phyloP scores from a whole-genome alignment of 169 alveolate species.

The Eimeria zaria region DNA sequence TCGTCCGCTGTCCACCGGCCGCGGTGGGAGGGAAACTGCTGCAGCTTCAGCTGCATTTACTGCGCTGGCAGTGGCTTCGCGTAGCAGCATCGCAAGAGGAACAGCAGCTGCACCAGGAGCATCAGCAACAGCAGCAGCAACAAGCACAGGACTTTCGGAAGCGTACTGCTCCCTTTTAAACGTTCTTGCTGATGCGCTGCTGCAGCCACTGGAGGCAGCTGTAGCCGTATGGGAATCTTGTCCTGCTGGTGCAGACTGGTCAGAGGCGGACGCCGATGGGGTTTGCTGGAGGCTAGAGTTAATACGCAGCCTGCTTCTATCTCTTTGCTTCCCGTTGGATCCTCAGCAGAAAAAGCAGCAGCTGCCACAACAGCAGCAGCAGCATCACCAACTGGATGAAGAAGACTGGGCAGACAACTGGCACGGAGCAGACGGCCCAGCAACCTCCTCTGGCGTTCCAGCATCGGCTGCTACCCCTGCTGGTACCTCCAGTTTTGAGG shows the following conservation, averaged over 20 bases:
- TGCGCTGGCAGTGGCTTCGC: constrained; percentile 30
- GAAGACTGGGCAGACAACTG: constrained; percentile 40
- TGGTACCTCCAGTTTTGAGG: not conserved
- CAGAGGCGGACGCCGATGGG: not conserved
- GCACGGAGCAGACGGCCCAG: constrained; percentile 33
- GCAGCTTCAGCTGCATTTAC: constrained; percentile 49
- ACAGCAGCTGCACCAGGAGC: not conserved
- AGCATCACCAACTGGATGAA: not conserved
- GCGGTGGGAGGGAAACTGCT: not conserved
- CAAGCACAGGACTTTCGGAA: not conserved
- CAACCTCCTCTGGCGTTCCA: not conserved
- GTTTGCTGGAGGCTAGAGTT: constrained; percentile 40
- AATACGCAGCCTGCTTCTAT: constrained; percentile 2
- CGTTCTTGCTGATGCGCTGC: constrained; percentile 6
- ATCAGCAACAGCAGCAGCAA: constrained; percentile 4
- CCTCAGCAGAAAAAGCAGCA: constrained; percentile 18
- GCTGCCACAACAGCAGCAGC: constrained; percentile 25
- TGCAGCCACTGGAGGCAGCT: constrained; percentile 58
- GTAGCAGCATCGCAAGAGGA: not conserved
- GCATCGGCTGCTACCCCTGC: constrained; percentile 10
- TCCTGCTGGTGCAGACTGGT: constrained; percentile 19
- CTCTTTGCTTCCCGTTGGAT: not conserved
- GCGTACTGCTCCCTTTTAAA: not conserved
- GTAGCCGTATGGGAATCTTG: not conserved
- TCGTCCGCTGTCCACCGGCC: not conserved